Percentiles rank a stretch among this genome's conserved stretches.
phyloP scores from a whole-genome alignment of 768 basidiomycete genomes.

The Suillus hirtellus region DNA sequence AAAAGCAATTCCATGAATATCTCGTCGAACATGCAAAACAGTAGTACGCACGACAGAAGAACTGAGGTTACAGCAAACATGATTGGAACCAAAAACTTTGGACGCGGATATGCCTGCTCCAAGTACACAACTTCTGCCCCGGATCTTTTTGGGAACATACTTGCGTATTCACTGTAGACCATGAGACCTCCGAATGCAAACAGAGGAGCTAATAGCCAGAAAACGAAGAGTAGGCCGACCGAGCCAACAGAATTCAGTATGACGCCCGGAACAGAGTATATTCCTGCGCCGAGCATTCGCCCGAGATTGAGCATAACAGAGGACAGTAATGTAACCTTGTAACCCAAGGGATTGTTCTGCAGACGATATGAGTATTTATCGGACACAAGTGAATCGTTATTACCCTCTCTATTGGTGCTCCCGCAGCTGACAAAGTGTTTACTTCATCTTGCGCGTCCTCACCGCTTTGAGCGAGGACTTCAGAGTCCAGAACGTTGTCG shows the following conservation, averaged over 20 bases:
- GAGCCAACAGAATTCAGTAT: conserved; percentile 12
- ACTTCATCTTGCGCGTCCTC: neutral
- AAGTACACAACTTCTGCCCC: conserved; percentile 52
- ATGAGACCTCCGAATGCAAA: conserved; percentile 11
- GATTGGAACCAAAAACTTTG: conserved; percentile 38
- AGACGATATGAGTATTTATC: neutral
- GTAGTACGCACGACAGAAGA: conserved; percentile 24
- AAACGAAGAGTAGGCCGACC: conserved; percentile 6
- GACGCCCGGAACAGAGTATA: conserved; percentile 11
- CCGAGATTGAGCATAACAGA: conserved; percentile 11
- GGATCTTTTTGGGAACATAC: conserved; percentile 49
- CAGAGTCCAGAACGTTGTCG: neutral
- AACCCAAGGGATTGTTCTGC: conserved; percentile 10
- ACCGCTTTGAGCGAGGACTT: neutral
- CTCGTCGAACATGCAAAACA: neutral
- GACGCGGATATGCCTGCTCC: conserved; percentile 29
- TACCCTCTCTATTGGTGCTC: conserved; percentile 12
- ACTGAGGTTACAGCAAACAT: conserved; percentile 39
- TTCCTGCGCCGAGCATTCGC: conserved; percentile 10
- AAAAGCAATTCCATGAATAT: neutral
- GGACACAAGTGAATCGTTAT: neutral
- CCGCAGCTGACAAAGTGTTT: neutral
- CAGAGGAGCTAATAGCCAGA: conserved; percentile 8
- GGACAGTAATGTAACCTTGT: conserved; percentile 11
- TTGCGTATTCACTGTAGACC: conserved; percentile 43